Conservation (phyloP, 495 filamentous ascomycete species). For the Xylaria sp. region DNA sequence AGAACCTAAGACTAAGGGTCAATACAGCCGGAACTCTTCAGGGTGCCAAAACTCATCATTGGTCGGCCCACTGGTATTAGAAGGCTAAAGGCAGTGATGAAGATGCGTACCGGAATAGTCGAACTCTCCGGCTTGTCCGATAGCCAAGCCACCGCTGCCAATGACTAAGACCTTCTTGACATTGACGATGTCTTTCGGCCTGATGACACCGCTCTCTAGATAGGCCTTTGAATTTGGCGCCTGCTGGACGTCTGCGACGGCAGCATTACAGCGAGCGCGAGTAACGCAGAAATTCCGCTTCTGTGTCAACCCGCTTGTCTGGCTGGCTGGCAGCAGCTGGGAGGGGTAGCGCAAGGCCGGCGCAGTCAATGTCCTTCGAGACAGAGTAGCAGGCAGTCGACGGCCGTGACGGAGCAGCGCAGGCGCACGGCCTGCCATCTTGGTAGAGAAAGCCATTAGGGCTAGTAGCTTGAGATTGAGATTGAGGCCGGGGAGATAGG, state of each 20-base stretch:
- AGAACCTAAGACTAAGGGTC: constrained; percentile 66
- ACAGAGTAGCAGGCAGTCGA: constrained; percentile 49
- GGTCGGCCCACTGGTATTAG: neutral
- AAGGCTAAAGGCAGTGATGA: constrained; percentile 11
- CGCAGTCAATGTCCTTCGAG: constrained; percentile 47
- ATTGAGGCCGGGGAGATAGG: neutral
- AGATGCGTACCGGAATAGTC: constrained; percentile 85
- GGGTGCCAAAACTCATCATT: constrained; percentile 41
- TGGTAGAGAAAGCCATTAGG: constrained; percentile 42
- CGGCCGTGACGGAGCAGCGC: constrained; percentile 56
- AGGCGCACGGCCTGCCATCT: constrained; percentile 57
- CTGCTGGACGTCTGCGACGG: constrained; percentile 53
- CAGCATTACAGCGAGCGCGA: constrained; percentile 38
- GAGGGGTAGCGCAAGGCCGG: constrained; percentile 40
- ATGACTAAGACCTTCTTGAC: constrained; percentile 99
- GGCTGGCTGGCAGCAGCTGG: constrained; percentile 41
- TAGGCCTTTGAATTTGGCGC: constrained; percentile 88
- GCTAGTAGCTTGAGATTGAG: neutral
- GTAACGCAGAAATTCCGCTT: constrained; percentile 51
- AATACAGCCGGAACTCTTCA: constrained; percentile 20
- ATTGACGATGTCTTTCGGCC: constrained; percentile 76
- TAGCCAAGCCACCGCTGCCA: constrained; percentile 93
- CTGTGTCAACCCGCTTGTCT: constrained; percentile 39
- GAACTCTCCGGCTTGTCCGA: constrained; percentile 98
- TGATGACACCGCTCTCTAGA: constrained; percentile 83